A percentile compares a stretch with the other conserved stretches of the same genome.
Evolutionary conservation across 1,284 basidiomycete species (phyloP).

Genomic region (Cryptococcus sp.): DNA sequence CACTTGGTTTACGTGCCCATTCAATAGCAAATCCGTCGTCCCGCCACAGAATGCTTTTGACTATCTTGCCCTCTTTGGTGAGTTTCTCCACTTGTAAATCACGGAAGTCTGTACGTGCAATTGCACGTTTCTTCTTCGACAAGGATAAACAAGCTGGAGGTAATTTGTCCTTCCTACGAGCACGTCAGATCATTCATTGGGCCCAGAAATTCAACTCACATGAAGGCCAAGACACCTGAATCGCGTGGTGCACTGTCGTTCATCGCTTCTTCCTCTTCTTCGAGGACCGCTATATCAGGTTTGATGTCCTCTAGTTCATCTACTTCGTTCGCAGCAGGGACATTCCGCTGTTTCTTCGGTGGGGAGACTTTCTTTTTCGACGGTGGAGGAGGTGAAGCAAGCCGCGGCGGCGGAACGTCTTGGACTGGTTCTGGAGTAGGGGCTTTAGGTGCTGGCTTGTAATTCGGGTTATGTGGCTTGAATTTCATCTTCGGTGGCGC

Average conservation of each 20-base stretch:
- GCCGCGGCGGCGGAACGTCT: too few species aligned
- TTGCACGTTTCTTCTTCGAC: not conserved
- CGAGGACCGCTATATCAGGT: not conserved
- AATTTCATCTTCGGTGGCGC: not conserved
- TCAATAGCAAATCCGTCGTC: not conserved
- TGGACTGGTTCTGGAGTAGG: too few species aligned
- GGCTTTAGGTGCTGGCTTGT: not conserved
- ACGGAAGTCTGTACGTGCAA: not conserved
- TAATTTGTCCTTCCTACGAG: not conserved
- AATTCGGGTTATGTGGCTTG: not conserved
- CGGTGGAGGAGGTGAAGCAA: too few species aligned
- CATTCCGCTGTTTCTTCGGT: not conserved
- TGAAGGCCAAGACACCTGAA: not conserved
- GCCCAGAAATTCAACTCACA: not conserved
- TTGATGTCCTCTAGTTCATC: not conserved
- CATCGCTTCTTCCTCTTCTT: not conserved
- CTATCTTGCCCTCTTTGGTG: not conserved
- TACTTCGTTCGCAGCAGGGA: not conserved
- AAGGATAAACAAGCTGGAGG: not conserved
- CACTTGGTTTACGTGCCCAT: not conserved
- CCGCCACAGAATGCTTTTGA: not conserved
- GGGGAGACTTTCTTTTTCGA: too few species aligned
- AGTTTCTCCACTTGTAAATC: not conserved
- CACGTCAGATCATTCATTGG: not conserved
- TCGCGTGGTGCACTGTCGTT: not conserved